Base-by-base conservation (phyloP, 495 filamentous ascomycete genomes). In the Penicillium antarcticum region DNA sequence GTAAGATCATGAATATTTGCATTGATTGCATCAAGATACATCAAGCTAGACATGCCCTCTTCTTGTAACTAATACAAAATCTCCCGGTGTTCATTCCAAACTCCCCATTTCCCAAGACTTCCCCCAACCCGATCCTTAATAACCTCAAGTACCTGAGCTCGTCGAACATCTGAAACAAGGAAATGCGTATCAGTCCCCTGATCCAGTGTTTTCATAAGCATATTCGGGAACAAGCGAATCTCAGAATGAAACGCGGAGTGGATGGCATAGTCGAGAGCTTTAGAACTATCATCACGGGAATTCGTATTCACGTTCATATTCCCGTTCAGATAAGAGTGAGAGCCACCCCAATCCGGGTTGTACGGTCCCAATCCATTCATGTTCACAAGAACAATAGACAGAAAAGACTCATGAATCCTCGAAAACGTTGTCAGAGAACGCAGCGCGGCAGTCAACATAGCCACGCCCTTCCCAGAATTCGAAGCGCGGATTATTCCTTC, bases 141-240 rank as follows among this genome's bases (percentile, higher is more conserved):
- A 3, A 75, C 67, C 47, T 77, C 74, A 1, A 72, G 62, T 10
- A 74, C 63, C 17, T 39, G 43, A 7, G 42, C 47, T 1, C 45
- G 44, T 40, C 54, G 64, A 12, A 61, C 49, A 23, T 46, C 62
- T n/a, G 70, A 73, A 14, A 73, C 35, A 13, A 77, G 51, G 3
- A 77, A 49, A 60, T 77, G 74, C 4, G 53, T 62, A 60, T 77
- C 74, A 8, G 71, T 66, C 0, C 68, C 74, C 37, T 71, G 68
- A 41, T 77, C 74, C 35, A 75, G 26, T 3, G 68, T 71, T 48
- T 62, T 66, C 65, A 69, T 70, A 19, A 73, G 52, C 12, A 77
- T 55, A 33, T 55, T 74, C 7, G 67, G 63, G 23, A 74, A 64
- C 40, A 72, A 38, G 17, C 19, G 48, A 18, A 46, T 48, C 26